phyloP scores from a whole-genome alignment of 768 basidiomycete species.

The Psilocybe sp. region DNA sequence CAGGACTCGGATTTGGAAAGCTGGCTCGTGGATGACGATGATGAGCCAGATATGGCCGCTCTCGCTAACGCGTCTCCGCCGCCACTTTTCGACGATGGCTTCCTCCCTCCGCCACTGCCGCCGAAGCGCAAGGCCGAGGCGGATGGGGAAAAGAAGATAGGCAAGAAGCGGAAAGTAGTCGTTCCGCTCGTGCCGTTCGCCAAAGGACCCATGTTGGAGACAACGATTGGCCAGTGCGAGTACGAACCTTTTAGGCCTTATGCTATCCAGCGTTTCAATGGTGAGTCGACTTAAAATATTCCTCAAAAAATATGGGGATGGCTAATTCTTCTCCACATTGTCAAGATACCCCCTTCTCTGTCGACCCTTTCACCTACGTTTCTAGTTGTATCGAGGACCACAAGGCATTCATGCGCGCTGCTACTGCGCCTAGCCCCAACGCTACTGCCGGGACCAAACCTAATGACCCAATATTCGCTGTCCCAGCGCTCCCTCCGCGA shows the following conservation, averaged over 20 bases:
- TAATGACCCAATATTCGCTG: slow-evolving; percentile 36
- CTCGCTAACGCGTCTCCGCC: slow-evolving; percentile 33
- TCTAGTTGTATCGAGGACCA: slow-evolving; percentile 44
- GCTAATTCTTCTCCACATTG: too few relatives aligned
- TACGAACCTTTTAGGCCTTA: slow-evolving; percentile 73
- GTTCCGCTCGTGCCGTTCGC: slow-evolving; percentile 76
- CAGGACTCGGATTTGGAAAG: slow-evolving; percentile 75
- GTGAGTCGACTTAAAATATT: slow-evolving; percentile 45
- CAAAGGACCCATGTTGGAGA: slow-evolving; percentile 85
- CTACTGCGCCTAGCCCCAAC: slow-evolving; percentile 8
- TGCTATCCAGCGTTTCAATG: slow-evolving; percentile 81
- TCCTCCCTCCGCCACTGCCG: slow-evolving; percentile 18
- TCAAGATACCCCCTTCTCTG: slow-evolving; percentile 66
- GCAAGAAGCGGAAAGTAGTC: slow-evolving; percentile 76
- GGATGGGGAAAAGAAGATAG: slow-evolving; percentile 41
- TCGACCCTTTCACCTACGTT: slow-evolving; percentile 78
- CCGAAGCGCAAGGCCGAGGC: slow-evolving; percentile 66
- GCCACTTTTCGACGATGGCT: slow-evolving; percentile 23
- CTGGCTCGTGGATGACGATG: slow-evolving; percentile 79
- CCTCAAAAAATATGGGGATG: too few relatives aligned
- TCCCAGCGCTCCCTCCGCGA: slow-evolving; percentile 44
- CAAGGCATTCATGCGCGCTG: slow-evolving; percentile 24
- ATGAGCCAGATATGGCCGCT: slow-evolving; percentile 44
- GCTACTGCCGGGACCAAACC: background rate
- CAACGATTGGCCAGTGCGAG: slow-evolving; percentile 58